Evolutionary conservation across 1,284 basidiomycete genomes (phyloP), one percentile per base, ranked within the genome.

Genomic region (Ceratobasidium sp.): DNA sequence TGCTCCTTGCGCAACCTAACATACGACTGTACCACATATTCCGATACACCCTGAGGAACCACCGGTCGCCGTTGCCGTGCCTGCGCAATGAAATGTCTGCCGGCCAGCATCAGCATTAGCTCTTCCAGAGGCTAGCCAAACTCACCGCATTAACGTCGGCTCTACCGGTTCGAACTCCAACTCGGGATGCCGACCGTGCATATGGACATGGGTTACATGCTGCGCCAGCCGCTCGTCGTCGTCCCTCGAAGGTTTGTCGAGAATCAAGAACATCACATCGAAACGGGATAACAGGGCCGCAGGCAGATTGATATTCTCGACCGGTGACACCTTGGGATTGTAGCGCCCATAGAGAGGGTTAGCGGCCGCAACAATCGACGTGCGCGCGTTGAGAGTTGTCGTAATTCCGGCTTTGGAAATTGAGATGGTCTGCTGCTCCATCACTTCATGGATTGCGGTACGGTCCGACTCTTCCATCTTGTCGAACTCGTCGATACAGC

Each of bases 361-460:
- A 52, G 98, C 98, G 8, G 98, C 98, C 0, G 98, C 98, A 11
- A 99, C 89, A 78, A 99, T 95, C 9, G 98, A 98, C 0, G 97
- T 98, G 47, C 98, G 90, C n/a, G 98, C 98, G 79, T 99, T 99
- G 46, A 99, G 86, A 0, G 98, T 99, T 0, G 98, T 99, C 0
- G 96, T 98, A 81, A 99, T 99, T 23, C 98, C 98, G 1, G 98
- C 98, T 83, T 99, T 99, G 54, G 96, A 96, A 77, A 99, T 99
- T 1, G 95, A 98, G 76, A 99, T 99, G 1, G 98, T 99, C 82
- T 99, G 97, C 80, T 99, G 97, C 82, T 99, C 97, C 98, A 99
- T 99, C 72, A 99, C 98, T 87, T 99, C 98, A 84, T 99, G 98
- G 76, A 99, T 99, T 14, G 98, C 95, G 0, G 98, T 99, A 75